Conservation (phyloP, 2,329 filamentous ascomycete species). For the Thyridium curvatum region DNA sequence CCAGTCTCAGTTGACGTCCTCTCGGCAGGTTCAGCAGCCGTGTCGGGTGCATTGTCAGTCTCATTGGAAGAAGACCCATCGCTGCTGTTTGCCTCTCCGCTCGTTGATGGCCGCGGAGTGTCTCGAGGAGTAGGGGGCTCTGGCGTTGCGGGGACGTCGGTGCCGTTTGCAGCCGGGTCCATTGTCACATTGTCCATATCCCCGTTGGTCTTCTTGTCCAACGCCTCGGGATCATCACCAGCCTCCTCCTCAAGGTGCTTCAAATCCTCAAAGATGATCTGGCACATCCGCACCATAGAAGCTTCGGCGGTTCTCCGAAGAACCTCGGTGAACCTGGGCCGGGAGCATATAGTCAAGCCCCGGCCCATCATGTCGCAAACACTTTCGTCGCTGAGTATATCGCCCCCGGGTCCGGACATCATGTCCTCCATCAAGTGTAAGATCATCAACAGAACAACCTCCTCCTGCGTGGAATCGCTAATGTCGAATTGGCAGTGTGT, state of each 20-base stretch:
- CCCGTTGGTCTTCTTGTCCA: constrained; percentile 61
- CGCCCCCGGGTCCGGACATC: constrained; percentile 87
- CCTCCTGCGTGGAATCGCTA: constrained; percentile 88
- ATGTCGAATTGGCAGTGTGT: constrained; percentile 98
- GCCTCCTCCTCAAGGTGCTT: constrained; percentile 79
- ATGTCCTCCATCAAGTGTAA: constrained; percentile 97
- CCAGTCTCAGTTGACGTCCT: constrained; percentile 5
- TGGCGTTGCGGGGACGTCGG: constrained; percentile 16
- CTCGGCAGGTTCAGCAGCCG: not conserved
- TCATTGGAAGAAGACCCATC: not conserved
- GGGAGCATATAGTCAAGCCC: constrained; percentile 93
- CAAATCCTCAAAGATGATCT: constrained; percentile 91
- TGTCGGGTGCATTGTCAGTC: constrained; percentile 5
- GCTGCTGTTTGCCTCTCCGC: constrained; percentile 24
- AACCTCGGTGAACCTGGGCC: constrained; percentile 84
- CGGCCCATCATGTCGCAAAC: constrained; percentile 99
- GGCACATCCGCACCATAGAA: constrained; percentile 98
- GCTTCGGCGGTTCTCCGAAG: constrained; percentile 88
- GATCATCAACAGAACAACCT: constrained; percentile 91
- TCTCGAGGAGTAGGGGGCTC: constrained; percentile 5
- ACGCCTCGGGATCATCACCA: constrained; percentile 56
- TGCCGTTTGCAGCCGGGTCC: constrained; percentile 66
- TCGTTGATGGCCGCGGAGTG: constrained; percentile 28
- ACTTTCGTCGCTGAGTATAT: constrained; percentile 93
- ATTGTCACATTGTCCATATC: constrained; percentile 77